Percentiles rank a stretch among this genome's conserved stretches.
phyloP scores from a whole-genome alignment of 1,139 yeast genomes.

The Meyerozyma sp. region DNA sequence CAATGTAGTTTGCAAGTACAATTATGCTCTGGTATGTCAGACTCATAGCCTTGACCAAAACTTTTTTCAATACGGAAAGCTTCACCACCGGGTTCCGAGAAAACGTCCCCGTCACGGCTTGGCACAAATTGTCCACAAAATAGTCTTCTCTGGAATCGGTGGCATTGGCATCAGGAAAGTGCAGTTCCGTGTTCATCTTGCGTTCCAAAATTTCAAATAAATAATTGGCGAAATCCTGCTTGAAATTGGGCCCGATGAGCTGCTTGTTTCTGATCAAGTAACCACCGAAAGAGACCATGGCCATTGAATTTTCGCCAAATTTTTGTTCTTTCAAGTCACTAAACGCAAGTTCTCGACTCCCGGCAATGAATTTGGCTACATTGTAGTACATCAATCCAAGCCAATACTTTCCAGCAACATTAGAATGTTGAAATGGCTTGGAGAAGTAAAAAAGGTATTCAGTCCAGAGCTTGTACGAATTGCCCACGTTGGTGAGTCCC shows the following conservation, averaged over 20 bases:
- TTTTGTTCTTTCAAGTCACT: conserved; percentile 17
- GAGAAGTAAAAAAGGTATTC: conserved; percentile 24
- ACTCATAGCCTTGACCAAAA: conserved; percentile 25
- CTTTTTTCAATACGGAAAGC: conserved; percentile 26
- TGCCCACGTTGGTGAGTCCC: conserved; percentile 21
- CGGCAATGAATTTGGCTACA: conserved; percentile 19
- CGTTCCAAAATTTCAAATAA: conserved; percentile 20
- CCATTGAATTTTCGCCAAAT: conserved; percentile 21
- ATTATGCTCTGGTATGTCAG: conserved; percentile 36
- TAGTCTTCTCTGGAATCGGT: conserved; percentile 17
- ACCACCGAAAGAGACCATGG: conserved; percentile 25
- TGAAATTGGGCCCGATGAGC: conserved; percentile 20
- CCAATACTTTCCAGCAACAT: conserved; percentile 38
- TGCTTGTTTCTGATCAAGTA: conserved; percentile 23
- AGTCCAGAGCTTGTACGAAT: conserved; percentile 23
- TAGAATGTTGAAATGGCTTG: conserved; percentile 27
- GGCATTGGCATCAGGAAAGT: conserved; percentile 32
- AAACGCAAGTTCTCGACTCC: conserved; percentile 15
- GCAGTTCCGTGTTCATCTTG: conserved; percentile 13
- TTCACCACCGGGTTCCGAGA: conserved; percentile 17
- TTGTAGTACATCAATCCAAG: conserved; percentile 25
- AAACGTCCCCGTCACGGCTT: conserved; percentile 22
- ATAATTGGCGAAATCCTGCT: conserved; percentile 24
- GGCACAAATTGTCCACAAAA: conserved; percentile 31
- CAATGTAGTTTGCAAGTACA: conserved; percentile 29